Conservation (phyloP, 2,329 filamentous ascomycete genomes). For the Furcasterigmium sp. region DNA sequence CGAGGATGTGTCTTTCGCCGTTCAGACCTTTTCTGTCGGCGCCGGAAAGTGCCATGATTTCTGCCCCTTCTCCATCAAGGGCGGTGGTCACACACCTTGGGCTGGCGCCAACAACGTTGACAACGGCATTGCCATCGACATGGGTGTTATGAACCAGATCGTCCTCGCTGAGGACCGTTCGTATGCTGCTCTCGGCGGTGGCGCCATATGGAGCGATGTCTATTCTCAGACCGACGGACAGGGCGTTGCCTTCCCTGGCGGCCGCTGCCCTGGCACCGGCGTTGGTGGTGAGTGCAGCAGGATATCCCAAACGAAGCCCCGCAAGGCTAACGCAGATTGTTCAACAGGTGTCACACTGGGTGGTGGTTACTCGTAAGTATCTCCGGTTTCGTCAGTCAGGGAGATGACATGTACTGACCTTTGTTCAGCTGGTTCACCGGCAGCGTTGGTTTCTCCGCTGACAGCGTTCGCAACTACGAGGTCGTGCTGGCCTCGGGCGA, state of each 20-base stretch:
- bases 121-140: slow-evolving; percentile 6
- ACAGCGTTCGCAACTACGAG: slow-evolving; percentile 14
- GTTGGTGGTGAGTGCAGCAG: slow-evolving; percentile 15
- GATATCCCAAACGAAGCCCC: too few relatives aligned
- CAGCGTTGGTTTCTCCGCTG: slow-evolving; percentile 16
- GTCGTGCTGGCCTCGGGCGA: slow-evolving; percentile 8
- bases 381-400: background rate
- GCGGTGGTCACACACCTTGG: slow-evolving; percentile 8
- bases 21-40: slow-evolving; percentile 2
- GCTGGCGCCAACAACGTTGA: slow-evolving; percentile 7
- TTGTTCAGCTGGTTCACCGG: slow-evolving; percentile 11
- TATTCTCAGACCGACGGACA: slow-evolving; percentile 12
- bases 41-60: background rate
- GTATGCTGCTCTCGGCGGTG: slow-evolving; percentile 12
- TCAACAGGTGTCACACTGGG: slow-evolving; percentile 14
- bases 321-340: background rate
- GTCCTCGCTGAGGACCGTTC: slow-evolving; percentile 10
- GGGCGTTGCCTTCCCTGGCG: slow-evolving; percentile 16
- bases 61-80: slow-evolving; percentile 3
- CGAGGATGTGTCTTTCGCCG: slow-evolving; percentile 5
- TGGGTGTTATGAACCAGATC: background rate
- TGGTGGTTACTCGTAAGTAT: slow-evolving; percentile 13
- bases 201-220: slow-evolving; percentile 15
- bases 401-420: background rate
- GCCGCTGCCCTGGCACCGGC: slow-evolving; percentile 14